phyloP scores from a whole-genome alignment of 805 yeast genomes.

The Candida koratica region DNA sequence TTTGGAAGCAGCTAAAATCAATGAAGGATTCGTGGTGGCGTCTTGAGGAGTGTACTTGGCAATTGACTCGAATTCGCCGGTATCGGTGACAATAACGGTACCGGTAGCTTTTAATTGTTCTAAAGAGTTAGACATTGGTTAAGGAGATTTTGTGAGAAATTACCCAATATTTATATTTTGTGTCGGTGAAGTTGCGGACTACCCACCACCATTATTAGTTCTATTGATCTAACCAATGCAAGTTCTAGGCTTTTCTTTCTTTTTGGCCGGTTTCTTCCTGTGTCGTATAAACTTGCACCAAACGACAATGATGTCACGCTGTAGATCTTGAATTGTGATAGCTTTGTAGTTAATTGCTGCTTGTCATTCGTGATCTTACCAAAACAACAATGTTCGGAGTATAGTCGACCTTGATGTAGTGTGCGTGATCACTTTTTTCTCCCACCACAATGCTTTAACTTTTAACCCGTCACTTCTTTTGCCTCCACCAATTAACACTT shows the following conservation, averaged over 20 bases:
- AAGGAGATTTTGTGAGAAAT: conserved; percentile 4
- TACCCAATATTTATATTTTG: conserved; percentile 6
- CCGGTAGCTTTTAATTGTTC: conserved; percentile 94
- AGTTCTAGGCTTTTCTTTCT: too few relatives aligned
- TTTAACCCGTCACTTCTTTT: too few relatives aligned
- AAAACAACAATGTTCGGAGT: conserved; percentile 4
- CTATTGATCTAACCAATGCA: too few relatives aligned
- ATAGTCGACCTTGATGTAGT: conserved; percentile 7
- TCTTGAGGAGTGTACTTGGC: conserved; percentile 98
- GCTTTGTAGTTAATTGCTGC: neutral
- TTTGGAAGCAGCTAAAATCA: conserved; percentile 92
- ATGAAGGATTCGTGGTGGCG: conserved; percentile 98
- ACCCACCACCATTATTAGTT: too few relatives aligned
- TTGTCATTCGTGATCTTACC: conserved; percentile 1
- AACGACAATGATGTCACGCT: too few relatives aligned
- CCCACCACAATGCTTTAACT: too few relatives aligned
- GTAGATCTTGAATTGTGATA: neutral
- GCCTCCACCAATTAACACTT: too few relatives aligned
- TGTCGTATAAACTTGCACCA: too few relatives aligned
- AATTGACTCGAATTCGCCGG: conserved; percentile 97
- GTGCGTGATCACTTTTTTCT: too few relatives aligned
- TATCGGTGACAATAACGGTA: conserved; percentile 95
- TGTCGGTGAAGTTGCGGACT: too few relatives aligned
- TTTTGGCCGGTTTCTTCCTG: too few relatives aligned
- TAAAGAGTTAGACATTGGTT: conserved; percentile 45